Percentiles rank a stretch among this genome's conserved stretches.
Evolutionary conservation across 192 early-diverging fungal genomes (phyloP).

Genomic region (Blastocladiella britannica): DNA sequence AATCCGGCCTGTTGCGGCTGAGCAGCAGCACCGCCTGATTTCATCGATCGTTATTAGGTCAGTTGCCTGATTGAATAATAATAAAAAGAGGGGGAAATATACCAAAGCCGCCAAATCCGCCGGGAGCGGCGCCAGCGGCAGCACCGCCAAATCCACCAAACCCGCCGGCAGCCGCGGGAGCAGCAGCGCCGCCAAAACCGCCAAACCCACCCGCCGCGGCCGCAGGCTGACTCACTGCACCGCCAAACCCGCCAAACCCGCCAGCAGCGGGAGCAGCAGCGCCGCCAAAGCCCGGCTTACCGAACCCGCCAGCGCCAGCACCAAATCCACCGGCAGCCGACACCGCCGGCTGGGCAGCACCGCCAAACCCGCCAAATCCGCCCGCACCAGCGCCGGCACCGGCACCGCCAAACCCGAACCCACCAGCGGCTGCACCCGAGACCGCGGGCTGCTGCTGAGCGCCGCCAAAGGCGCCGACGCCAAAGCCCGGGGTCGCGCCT

Average conservation of each 20-base stretch:
- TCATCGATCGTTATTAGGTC: too few species aligned
- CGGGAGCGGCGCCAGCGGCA: constrained; percentile 9
- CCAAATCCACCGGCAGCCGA: constrained; percentile 6
- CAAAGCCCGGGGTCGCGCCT: background rate
- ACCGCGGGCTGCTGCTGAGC: too few species aligned
- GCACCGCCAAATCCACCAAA: constrained; percentile 25
- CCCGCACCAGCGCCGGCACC: background rate
- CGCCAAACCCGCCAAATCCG: constrained; percentile 17
- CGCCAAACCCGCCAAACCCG: constrained; percentile 14
- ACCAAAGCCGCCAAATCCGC: too few species aligned
- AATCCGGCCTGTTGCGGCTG: too few species aligned
- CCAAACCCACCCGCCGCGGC: constrained; percentile 4
- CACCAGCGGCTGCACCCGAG: background rate
- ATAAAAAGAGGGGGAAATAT: too few species aligned
- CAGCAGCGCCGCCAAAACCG: constrained; percentile 14
- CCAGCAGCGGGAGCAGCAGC: constrained; percentile 10
- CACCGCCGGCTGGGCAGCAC: background rate
- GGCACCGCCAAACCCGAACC: background rate
- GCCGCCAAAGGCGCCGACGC: background rate
- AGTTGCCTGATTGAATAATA: too few species aligned
- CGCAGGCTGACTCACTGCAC: constrained; percentile 6
- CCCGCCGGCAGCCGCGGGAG: constrained; percentile 11
- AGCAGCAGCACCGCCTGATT: too few species aligned
- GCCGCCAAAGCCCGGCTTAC: constrained; percentile 10
- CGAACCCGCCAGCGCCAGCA: constrained; percentile 6